Evolutionary conservation across 768 basidiomycete species (phyloP).

Genomic region (Hericium alpestre): DNA sequence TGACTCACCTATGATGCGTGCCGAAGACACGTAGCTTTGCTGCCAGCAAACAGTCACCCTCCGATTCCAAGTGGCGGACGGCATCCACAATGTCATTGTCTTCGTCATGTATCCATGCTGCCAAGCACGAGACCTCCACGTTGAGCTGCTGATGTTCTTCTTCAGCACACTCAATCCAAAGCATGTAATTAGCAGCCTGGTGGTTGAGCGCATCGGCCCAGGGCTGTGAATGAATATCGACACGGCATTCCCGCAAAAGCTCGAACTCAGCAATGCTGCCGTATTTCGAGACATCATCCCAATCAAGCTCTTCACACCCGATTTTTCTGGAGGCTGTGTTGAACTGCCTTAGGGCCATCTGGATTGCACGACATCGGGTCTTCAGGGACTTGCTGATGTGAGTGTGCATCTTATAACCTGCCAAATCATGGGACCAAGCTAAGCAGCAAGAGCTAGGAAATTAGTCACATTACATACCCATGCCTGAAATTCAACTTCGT

Average conservation of each 20-base stretch:
- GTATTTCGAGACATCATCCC: not conserved
- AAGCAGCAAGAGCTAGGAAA: too few species aligned
- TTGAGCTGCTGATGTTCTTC: too few species aligned
- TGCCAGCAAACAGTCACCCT: too few species aligned
- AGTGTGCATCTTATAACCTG: slow-evolving; percentile 1
- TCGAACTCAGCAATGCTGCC: not conserved
- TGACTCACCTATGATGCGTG: too few species aligned
- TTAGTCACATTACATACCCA: too few species aligned
- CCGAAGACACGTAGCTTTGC: too few species aligned
- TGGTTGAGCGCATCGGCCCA: not conserved
- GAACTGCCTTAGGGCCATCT: not conserved
- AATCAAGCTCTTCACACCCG: not conserved
- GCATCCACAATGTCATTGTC: too few species aligned
- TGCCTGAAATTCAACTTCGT: too few species aligned
- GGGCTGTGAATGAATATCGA: not conserved
- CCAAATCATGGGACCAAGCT: not conserved
- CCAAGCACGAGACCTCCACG: too few species aligned
- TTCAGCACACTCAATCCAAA: too few species aligned
- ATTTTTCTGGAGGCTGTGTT: not conserved
- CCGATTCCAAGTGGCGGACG: too few species aligned
- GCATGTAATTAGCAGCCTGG: not conserved
- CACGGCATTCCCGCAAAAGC: not conserved
- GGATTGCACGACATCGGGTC: not conserved
- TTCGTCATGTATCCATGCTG: too few species aligned
- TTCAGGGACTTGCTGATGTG: not conserved